Evolutionary conservation across 148 eudicot species (phyloP), one percentile per base, ranked within the genome.

Genomic region (Bassia scoparia): DNA sequence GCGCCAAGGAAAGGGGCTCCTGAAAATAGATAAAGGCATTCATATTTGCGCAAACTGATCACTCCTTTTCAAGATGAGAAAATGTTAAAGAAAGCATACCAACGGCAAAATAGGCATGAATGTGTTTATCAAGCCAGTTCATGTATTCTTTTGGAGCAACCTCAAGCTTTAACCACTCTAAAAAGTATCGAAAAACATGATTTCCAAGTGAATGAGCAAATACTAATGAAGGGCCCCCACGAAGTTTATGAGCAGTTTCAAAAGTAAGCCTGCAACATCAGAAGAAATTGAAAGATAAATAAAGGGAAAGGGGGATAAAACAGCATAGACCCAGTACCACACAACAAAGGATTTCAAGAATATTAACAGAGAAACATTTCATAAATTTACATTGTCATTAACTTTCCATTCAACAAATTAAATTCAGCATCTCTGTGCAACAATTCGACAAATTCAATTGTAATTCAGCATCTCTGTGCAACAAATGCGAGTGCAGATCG

Each of bases 31-130:
- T 27, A 58, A 61, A 21, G 52, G 29, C 56, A 15, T 61, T 53
- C 30, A 24, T 17, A 53, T 63, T 24, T 33, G 66, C 33, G 69
- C 67, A 69, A 66, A 56, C 38, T 17, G 60, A n/a, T n/a, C n/a
- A n/a, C n/a, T n/a, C 38, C 55, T 55, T 63, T 41, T 41, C 46
- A 41, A 2, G 12, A 55, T 61, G 48, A 29, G 33, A 60, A 56
- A 66, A 50, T 27, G 44, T 52, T 41, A 72, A 34, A 60, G 52
- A 21, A 68, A 72, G 74, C 87, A 75, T 91, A 95, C 98, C 98
- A 88, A 95, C 98, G 65, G 98, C 90, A 86, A 95, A 95, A 83
- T 89, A 95, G 56, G 98, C 97, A 88, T 95, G 97, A 66, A 95
- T 91, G 79, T 95, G 97, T 55, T 84, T 81, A 80, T 95, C 98